phyloP scores from a whole-genome alignment of 2,329 filamentous ascomycete species.

The Venturia asperata region DNA sequence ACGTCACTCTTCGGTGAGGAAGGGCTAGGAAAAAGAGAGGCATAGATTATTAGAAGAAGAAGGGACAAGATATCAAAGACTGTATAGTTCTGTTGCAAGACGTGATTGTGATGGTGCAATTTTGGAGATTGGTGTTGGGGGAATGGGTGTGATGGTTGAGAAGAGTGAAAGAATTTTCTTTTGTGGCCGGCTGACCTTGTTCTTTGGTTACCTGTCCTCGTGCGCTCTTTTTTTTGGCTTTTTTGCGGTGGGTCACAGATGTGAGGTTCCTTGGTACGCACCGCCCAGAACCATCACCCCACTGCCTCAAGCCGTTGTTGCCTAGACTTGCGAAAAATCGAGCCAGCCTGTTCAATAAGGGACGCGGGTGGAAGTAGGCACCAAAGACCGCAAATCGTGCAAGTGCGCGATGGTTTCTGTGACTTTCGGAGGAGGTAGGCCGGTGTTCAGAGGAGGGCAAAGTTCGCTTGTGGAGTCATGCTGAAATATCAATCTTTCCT shows the following conservation, averaged over 20 bases:
- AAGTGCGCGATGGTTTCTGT: neutral
- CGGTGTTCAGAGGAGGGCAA: neutral
- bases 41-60: neutral
- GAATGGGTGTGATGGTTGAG: neutral
- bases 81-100: neutral
- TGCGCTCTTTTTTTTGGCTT: too few species aligned
- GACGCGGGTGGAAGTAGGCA: neutral
- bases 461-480: neutral
- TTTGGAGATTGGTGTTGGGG: neutral
- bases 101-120: neutral
- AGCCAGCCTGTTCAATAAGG: neutral
- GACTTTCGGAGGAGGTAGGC: neutral
- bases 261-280: neutral
- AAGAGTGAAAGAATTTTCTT: neutral
- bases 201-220: too few species aligned
- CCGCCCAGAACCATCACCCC: neutral
- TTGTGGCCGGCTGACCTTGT: too few species aligned
- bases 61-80: neutral
- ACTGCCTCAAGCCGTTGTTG: neutral
- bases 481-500: too few species aligned
- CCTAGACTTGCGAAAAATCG: neutral
- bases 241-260: neutral
- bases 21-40: neutral
- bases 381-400: neutral
- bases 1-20: neutral